Evolutionary conservation across 2,329 filamentous ascomycete genomes (phyloP), one percentile per base, ranked within the genome.

Genomic region (Colletotrichum eremochloae): DNA sequence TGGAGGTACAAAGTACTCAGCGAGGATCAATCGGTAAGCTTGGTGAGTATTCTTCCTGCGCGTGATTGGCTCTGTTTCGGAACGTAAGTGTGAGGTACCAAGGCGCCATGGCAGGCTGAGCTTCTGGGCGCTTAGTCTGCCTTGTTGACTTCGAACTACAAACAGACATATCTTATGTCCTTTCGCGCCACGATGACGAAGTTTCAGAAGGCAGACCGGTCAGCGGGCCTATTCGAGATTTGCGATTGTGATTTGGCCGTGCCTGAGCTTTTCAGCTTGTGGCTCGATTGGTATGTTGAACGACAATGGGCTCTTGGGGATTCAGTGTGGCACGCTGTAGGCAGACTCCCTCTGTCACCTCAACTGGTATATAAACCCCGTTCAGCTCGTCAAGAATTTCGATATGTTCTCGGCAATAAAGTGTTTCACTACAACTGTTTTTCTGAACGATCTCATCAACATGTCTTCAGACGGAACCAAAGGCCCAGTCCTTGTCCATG

Each of bases 381-480:
- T 20, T 12, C 36, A 24, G n/a, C 24, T 7, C 33, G 29, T 20
- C 8, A 18, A 2, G 33, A 15, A 57, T 40, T 2, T 3, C 5
- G 4, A 1, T 9, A 2, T 44, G 44, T n/a, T 2, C 8, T 20
- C 24, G 44, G 15, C 15, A 44, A 6, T 46, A 9, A 11, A 33
- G 5, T 15, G 14, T 24, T 40, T 1, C 12, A 52, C 14, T n/a
- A 9, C 3, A 52, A 2, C n/a, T 38, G 12, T 20, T 33, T 38
- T 2, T 2, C 20, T 5, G 12, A 33, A 29, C 15, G 4, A 24
- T 29, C 20, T 40, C 15, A 29, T 63, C 24, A 67, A 44, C 0
- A 72, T 72, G 66, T 72, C 69, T 44, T 72, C 69, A 2, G 69
- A 72, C 40, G 69, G 69, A 18, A 72, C 66, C 3, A 56, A 36